These are phyloP conservation scores for Basipetospora chlamydospora DNA, from an alignment of 2,329 filamentous ascomycete genomes.

Conservation along the genomic window DNA sequence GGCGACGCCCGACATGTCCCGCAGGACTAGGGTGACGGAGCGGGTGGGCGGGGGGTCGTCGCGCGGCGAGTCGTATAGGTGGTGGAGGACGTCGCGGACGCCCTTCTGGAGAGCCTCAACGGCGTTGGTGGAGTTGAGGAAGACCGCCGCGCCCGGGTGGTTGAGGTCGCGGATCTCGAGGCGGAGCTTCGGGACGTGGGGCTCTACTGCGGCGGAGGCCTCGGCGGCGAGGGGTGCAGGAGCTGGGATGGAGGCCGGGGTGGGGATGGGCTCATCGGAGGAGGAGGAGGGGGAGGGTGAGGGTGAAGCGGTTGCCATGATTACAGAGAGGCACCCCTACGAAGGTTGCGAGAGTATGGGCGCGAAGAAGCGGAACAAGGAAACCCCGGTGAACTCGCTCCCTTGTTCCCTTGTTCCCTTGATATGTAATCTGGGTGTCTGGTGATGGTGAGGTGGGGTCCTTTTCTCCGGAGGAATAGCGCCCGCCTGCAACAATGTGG, in stretches of 20 bases:
- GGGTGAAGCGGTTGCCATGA: conserved; percentile 7
- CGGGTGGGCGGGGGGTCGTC: conserved; percentile 47
- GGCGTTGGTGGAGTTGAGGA: conserved; percentile 53
- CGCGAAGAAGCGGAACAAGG: no score
- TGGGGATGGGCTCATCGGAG: conserved; percentile 1
- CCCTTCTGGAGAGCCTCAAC: conserved; percentile 45
- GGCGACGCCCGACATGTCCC: conserved; percentile 69
- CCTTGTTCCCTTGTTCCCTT: no score
- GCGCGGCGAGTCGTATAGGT: conserved; percentile 49
- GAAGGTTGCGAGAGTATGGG: no score
- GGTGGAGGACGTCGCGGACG: conserved; percentile 51
- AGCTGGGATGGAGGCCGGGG: conserved; percentile 1
- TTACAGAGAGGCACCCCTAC: no score
- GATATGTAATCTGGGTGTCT: no score
- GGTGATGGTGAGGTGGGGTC: no score
- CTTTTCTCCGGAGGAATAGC: no score
- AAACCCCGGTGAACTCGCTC: no score
- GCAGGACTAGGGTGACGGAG: conserved; percentile 71
- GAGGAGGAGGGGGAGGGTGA: conserved; percentile 11
- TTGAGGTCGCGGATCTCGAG: conserved; percentile 43
- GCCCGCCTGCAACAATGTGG: no score
- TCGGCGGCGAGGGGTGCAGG: conserved; percentile 15
- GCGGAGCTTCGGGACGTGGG: conserved; percentile 38
- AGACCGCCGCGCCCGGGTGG: conserved; percentile 47
- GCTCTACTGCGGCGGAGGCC: no score